A percentile compares a stretch with the other conserved stretches of the same genome.
phyloP scores from a whole-genome alignment of 345 rosid species.

The Arabidopsis suecica region DNA sequence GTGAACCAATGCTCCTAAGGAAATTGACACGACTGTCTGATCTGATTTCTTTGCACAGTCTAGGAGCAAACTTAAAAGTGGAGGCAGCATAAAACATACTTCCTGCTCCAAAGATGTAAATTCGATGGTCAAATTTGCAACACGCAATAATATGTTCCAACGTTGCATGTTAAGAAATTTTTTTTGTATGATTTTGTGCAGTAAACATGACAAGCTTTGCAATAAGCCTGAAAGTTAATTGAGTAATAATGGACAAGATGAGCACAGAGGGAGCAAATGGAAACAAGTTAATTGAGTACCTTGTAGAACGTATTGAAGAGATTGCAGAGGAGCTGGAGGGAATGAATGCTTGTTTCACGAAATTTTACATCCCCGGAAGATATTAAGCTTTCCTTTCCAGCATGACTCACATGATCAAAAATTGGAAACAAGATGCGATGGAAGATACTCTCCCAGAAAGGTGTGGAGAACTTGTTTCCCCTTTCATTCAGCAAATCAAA shows the following conservation, averaged over 20 bases:
- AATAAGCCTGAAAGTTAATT: conserved; percentile 13
- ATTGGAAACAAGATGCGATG: conserved; percentile 92
- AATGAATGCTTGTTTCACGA: conserved; percentile 91
- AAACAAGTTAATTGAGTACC: conserved; percentile 33
- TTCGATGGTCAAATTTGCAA: conserved; percentile 22
- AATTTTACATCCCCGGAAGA: conserved; percentile 80
- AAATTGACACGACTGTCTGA: conserved; percentile 96
- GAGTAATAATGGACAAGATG: conserved; percentile 23
- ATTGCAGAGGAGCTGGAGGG: conserved; percentile 86
- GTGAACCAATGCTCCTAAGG: conserved; percentile 94
- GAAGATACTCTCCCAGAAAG: conserved; percentile 96
- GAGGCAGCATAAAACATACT: conserved; percentile 98
- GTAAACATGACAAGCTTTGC: conserved; percentile 29
- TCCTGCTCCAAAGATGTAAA: conserved; percentile 61
- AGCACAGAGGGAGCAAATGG: conserved; percentile 5
- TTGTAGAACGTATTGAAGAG: conserved; percentile 79
- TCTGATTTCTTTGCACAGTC: conserved; percentile 97
- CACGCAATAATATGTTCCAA: conserved; percentile 14
- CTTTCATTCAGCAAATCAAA: conserved; percentile 93
- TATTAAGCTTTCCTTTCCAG: conserved; percentile 75
- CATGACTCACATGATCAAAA: conserved; percentile 89
- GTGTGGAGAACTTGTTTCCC: conserved; percentile 79
- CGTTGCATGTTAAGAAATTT: conserved; percentile 20
- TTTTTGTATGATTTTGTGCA: conserved; percentile 10
- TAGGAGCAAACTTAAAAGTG: conserved; percentile 85